Conservation (phyloP, 73 alveolate species). For the Tetrahymena elliotti region DNA sequence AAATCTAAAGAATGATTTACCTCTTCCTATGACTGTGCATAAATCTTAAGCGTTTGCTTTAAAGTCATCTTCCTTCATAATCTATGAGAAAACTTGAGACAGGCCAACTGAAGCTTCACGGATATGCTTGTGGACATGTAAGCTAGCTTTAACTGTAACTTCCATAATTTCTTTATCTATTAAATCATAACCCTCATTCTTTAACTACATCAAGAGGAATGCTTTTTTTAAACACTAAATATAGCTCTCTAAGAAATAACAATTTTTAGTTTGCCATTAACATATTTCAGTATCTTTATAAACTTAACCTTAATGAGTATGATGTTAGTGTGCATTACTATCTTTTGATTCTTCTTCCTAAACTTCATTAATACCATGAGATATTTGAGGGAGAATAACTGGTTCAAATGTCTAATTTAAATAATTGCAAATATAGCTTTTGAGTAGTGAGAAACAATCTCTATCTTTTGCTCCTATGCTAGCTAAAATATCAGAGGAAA, state of each 20-base stretch:
- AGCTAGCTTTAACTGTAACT: neutral
- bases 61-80: neutral
- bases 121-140: neutral
- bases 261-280: neutral
- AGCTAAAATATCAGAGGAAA: neutral
- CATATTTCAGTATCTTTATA: neutral
- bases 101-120: neutral
- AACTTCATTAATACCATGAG: neutral
- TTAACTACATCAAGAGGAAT: neutral
- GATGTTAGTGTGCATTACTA: neutral
- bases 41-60: neutral
- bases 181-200: neutral
- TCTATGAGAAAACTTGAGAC: neutral
- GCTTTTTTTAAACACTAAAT: neutral
- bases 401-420: neutral
- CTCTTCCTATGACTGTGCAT: neutral
- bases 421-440: neutral
- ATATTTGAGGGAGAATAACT: neutral
- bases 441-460: neutral
- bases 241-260: neutral
- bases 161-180: neutral
- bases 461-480: neutral
- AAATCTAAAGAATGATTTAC: neutral
- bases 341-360: neutral
- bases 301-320: neutral